Base-by-base conservation (phyloP, 805 yeast genomes). In the Nakazawaea peltata region DNA sequence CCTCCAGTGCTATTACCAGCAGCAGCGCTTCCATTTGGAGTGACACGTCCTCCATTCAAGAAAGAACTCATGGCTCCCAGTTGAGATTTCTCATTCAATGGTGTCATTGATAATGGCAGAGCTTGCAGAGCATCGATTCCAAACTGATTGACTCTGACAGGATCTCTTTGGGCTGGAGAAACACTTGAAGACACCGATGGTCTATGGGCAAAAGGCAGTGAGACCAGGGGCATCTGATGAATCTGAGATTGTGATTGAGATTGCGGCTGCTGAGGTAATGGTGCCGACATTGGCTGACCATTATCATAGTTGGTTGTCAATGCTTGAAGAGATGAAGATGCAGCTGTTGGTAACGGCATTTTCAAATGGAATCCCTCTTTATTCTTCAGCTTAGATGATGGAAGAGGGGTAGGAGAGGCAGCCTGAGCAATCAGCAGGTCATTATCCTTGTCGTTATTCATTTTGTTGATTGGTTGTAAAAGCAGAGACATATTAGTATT, bases 81-180 rank as follows among this genome's bases (percentile, higher is more conserved):
- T 28, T 14, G 59, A 52, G 33, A 24, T 37, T 63, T 77, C 45
- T 83, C 94, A 2, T 84, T 69, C 4, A 82, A 75, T 2, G 92
- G 94, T 0, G 94, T 83, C 92, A 83, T 82, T 0, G 84, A 73
- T 46, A 77, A 60, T 1, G 84, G 77, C 6, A 67, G 61, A 3
- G 71, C 64, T 22, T 65, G 68, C 12, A 69, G 56, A 1, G 77
- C 69, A 50, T 75, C 67, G 47, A 77, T 65, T 33, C 88, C 83
- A 63, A 77, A 77, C 48, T 82, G 83, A 51, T 81, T 76, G 29
- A 79, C 69, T 34, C 34, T 19, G 15, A 16, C 19, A 14, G 33
- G 22, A 69, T 67, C 25, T 65, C 74, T 22, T 19, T 33, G 26
- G 7, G 38, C 29, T 6, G 33, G 30, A 16, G 37, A 34, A 51